phyloP scores from a whole-genome alignment of 257 asterid species.

The Voacanga thouarsii region DNA sequence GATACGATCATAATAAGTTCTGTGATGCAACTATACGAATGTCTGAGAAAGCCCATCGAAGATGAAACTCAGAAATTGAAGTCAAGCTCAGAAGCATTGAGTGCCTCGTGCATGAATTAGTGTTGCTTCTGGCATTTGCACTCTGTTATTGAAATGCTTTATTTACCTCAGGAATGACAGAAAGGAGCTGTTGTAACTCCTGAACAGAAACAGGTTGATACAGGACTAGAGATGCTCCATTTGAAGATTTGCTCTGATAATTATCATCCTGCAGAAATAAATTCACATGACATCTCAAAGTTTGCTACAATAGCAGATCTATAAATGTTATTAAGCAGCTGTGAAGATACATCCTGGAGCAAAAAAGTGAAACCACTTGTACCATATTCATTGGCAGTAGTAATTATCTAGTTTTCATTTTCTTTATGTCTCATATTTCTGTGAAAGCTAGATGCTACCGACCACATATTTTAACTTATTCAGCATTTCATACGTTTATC shows the following conservation, averaged over 20 bases:
- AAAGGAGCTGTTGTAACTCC: conserved; percentile 59
- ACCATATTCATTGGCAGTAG: not conserved
- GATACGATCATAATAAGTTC: not conserved
- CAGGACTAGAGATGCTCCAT: conserved; percentile 41
- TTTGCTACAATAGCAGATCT: not conserved
- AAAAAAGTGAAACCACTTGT: not conserved
- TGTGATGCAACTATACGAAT: not conserved
- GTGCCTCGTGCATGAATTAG: not conserved
- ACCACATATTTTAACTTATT: not conserved
- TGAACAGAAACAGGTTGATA: conserved; percentile 44
- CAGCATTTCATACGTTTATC: not conserved
- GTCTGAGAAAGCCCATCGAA: not conserved
- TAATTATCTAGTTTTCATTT: not conserved
- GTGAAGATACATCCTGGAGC: not conserved
- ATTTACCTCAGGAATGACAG: conserved; percentile 74
- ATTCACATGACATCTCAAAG: conserved; percentile 2
- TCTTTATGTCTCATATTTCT: not conserved
- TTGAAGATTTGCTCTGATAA: conserved; percentile 26
- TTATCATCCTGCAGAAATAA: conserved; percentile 35
- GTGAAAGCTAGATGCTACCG: not conserved
- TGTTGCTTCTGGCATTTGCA: not conserved
- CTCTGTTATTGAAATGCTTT: not conserved
- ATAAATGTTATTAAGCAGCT: not conserved
- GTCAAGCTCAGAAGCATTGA: not conserved
- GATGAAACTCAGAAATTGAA: not conserved